phyloP scores from a whole-genome alignment of 495 filamentous ascomycete species.

The Tetracladium setigerum region DNA sequence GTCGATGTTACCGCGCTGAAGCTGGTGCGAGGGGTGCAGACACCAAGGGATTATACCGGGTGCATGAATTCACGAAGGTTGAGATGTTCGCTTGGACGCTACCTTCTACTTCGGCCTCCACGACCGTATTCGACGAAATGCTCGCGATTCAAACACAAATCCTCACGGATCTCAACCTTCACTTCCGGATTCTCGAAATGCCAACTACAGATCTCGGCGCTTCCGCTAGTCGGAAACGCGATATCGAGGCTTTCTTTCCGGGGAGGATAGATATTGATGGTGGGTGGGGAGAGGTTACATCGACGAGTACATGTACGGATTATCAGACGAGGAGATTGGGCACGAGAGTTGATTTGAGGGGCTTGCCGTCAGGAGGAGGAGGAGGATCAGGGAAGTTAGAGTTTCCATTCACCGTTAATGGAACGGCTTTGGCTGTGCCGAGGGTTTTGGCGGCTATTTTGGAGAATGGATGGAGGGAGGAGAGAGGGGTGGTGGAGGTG shows the following conservation, averaged over 20 bases:
- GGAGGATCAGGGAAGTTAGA: slow-evolving; percentile 40
- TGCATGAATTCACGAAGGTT: slow-evolving; percentile 99
- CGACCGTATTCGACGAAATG: slow-evolving; percentile 72
- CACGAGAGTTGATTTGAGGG: slow-evolving; percentile 53
- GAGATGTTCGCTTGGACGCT: slow-evolving; percentile 88
- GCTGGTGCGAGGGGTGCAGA: slow-evolving; percentile 83
- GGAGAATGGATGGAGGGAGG: slow-evolving; percentile 84
- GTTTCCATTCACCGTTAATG: slow-evolving; percentile 86
- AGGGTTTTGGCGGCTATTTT: slow-evolving; percentile 83
- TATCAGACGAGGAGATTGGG: slow-evolving; percentile 82
- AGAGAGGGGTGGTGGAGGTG: slow-evolving; percentile 52
- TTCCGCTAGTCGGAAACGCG: slow-evolving; percentile 73
- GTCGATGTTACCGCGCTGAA: slow-evolving; percentile 88
- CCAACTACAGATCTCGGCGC: slow-evolving; percentile 81
- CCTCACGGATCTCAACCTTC: slow-evolving; percentile 64
- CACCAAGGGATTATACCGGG: slow-evolving; percentile 90
- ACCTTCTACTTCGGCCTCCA: slow-evolving; percentile 35
- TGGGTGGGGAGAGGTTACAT: slow-evolving; percentile 93
- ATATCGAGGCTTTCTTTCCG: slow-evolving; percentile 94
- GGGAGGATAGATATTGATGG: slow-evolving; percentile 62
- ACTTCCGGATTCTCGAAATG: slow-evolving; percentile 89
- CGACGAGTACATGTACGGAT: slow-evolving; percentile 85
- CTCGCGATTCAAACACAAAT: slow-evolving; percentile 80
- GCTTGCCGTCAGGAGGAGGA: too few species aligned
- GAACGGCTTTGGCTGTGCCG: slow-evolving; percentile 87